phyloP scores from a whole-genome alignment of 768 basidiomycete genomes.

The Boletus subparvulus region DNA sequence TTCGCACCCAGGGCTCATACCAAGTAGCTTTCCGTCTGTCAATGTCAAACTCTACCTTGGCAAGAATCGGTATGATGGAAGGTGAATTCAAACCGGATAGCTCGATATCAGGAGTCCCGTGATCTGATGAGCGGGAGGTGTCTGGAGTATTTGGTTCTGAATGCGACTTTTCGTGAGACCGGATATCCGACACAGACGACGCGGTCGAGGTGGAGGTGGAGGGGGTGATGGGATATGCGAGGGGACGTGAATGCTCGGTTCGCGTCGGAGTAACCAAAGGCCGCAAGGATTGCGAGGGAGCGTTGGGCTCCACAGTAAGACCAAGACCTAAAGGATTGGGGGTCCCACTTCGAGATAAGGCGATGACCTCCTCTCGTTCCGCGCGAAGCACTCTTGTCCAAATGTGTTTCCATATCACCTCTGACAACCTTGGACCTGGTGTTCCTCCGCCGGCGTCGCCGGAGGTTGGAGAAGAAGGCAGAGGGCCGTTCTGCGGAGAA shows the following conservation, averaged over 20 bases:
- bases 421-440: slow-evolving; percentile 80
- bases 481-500: slow-evolving; percentile 21
- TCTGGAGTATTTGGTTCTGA: slow-evolving; percentile 55
- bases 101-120: slow-evolving; percentile 50
- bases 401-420: slow-evolving; percentile 85
- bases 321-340: slow-evolving; percentile 46
- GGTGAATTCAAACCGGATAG: slow-evolving; percentile 65
- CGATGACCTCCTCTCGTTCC: slow-evolving; percentile 49
- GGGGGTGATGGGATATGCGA: slow-evolving; percentile 34
- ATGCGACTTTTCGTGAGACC: slow-evolving; percentile 44
- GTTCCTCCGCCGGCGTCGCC: slow-evolving; percentile 43
- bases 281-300: slow-evolving; percentile 36
- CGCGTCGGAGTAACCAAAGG: slow-evolving; percentile 48
- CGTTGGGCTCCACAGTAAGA: slow-evolving; percentile 38
- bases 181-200: slow-evolving; percentile 51
- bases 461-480: slow-evolving; percentile 15
- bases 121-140: slow-evolving; percentile 42
- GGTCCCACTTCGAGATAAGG: slow-evolving; percentile 35
- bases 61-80: slow-evolving; percentile 78
- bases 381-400: slow-evolving; percentile 70
- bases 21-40: slow-evolving; percentile 76
- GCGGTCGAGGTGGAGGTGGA: slow-evolving; percentile 47
- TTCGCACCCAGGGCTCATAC: slow-evolving; percentile 83
- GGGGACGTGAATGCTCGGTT: slow-evolving; percentile 39
- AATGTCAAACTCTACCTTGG: slow-evolving; percentile 95